Evolutionary conservation across 176 grass and related monocot species (phyloP), one percentile per base, ranked within the genome.

Genomic region (Otatea glauca): DNA sequence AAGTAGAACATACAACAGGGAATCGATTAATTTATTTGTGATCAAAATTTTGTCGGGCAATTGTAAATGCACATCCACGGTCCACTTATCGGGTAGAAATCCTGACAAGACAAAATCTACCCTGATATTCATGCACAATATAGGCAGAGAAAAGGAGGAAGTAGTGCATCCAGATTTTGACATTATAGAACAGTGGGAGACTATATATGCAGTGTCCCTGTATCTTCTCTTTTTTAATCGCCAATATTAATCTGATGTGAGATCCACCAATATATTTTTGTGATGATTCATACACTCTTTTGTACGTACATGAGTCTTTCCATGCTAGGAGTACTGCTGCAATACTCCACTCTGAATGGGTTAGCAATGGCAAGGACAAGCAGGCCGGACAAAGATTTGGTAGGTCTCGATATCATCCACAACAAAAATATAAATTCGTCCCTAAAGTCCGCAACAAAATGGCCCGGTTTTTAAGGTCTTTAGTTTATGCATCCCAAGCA

Each of bases 391-490:
- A 87, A 81, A 81, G 68, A 80, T 86, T 80, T 49, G 18, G 70
- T 86, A 48, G 55, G 38, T 20, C 69, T 81, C 60, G 60, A 81
- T 75, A 58, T 27, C 44, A 65, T 44, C 58, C 48, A 59, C 29
- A 45, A 59, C 16, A 56, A 66, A 10, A 35, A 17, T 68, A 69
- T 60, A 29, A 29, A 63, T 59, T 13, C 73, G 47, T 14, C 85
- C 85, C 70, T 61, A 75, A 81, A 87, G 39, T 82, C 85, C 12
- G 78, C 72, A 67, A 37, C 39, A 60, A 82, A 60, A 76, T 49
- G 27, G 78, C 85, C 69, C 78, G 9, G 25, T 75, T 21, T 87
- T 81, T 75, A 45, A 75, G 77, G 69, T 65, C 24, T 24, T 23
- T 87, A 75, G 50, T 82, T 76, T 87, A 69, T 47, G 68, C 48